These are phyloP conservation scores for Dactylellina cionopaga DNA, from an alignment of 2,329 filamentous ascomycete species.

Conservation along the genomic window DNA sequence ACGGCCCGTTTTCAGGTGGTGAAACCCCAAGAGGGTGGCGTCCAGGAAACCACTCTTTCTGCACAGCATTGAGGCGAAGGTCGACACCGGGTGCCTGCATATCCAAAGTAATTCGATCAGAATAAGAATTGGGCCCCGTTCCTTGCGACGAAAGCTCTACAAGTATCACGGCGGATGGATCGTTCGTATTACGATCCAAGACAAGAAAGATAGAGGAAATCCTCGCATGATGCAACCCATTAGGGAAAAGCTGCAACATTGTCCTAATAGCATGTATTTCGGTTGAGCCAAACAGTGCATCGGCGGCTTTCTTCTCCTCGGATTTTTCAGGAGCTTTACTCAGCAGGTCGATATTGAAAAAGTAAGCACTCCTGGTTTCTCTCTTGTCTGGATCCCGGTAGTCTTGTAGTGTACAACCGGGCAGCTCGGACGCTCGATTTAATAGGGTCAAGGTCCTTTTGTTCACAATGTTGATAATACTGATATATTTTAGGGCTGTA, in stretches of 20 bases:
- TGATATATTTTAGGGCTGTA: constrained; percentile 1
- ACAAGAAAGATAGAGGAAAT: constrained; percentile 5
- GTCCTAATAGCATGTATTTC: neutral
- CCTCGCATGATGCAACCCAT: neutral
- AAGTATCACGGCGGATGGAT: constrained; percentile 4
- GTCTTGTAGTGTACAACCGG: neutral
- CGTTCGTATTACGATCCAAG: neutral
- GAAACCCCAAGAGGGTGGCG: neutral
- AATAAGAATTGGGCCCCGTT: neutral
- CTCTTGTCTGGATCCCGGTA: constrained; percentile 7
- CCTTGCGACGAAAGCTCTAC: neutral
- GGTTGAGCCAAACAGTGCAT: neutral
- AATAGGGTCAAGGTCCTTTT: neutral
- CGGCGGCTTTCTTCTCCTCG: neutral
- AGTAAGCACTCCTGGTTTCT: constrained; percentile 4
- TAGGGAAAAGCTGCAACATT: neutral
- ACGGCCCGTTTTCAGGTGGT: neutral
- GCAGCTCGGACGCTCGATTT: neutral
- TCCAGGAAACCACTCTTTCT: neutral
- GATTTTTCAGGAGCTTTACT: neutral
- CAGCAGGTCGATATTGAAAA: constrained; percentile 4
- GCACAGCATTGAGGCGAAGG: neutral
- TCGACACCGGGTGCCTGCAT: constrained; percentile 2
- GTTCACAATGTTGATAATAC: neutral
- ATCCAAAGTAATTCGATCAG: neutral